These are phyloP conservation scores for Cyclanthera cordifolia DNA, from an alignment of 306 rosid species.

Conservation along the genomic window DNA sequence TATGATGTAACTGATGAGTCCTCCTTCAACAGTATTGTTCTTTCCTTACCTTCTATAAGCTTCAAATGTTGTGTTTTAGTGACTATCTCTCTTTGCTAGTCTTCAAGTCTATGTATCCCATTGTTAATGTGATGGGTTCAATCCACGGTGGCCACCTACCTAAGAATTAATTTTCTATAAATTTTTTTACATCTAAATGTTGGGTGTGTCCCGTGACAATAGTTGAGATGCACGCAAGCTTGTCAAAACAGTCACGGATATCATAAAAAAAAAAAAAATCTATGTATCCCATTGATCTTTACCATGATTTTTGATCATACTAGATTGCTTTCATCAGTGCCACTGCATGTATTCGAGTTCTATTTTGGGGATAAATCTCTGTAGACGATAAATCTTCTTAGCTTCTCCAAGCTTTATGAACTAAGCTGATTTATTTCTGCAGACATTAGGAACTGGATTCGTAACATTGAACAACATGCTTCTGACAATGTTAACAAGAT, in stretches of 20 bases:
- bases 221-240: no score
- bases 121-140: no score
- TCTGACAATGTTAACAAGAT: constrained; percentile 97
- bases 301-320: neutral
- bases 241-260: no score
- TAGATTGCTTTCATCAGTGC: neutral
- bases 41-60: constrained; percentile 12
- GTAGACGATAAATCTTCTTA: constrained; percentile 1
- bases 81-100: neutral
- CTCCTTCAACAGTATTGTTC: constrained; percentile 74
- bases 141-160: no score
- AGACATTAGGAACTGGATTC: constrained; percentile 97
- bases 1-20: constrained; percentile 95
- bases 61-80: constrained; percentile 8
- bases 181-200: no score
- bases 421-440: constrained; percentile 24
- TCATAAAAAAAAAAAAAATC: no score
- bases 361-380: neutral
- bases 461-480: constrained; percentile 95
- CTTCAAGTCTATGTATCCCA: neutral
- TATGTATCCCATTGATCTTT: neutral
- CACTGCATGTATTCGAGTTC: neutral
- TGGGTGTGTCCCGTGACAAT: no score
- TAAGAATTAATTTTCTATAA: no score
- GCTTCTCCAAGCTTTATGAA: constrained; percentile 6